phyloP scores from a whole-genome alignment of 805 yeast genomes.

The Kuraishia molischiana region DNA sequence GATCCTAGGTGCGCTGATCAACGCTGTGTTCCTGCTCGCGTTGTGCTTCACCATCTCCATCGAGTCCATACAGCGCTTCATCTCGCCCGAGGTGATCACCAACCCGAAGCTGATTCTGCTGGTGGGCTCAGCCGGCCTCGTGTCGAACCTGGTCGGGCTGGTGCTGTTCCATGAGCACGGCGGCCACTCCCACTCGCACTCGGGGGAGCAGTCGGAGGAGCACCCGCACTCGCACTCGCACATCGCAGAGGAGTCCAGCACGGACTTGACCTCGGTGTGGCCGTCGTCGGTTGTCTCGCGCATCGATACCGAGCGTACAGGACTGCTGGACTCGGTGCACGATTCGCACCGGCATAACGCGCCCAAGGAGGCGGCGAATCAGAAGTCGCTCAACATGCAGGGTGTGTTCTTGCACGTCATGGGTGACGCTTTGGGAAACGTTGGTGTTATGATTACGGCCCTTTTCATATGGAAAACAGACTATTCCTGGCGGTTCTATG shows the following conservation, averaged over 20 bases:
- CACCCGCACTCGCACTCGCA: conserved; percentile 8
- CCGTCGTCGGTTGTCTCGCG: conserved; percentile 10
- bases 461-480: conserved; percentile 90
- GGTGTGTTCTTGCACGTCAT: conserved; percentile 93
- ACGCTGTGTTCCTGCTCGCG: conserved; percentile 88
- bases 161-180: conserved; percentile 85
- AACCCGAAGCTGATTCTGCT: conserved; percentile 75
- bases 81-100: conserved; percentile 68
- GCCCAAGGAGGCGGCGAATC: conserved; percentile 8
- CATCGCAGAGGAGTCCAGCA: conserved; percentile 2
- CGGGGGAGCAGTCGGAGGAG: conserved; percentile 14
- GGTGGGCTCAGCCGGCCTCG: conserved; percentile 78
- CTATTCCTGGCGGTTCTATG: conserved; percentile 75
- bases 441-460: conserved; percentile 89
- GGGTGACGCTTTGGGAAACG: conserved; percentile 93
- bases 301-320: conserved; percentile 4
- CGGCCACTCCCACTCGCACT: conserved; percentile 41
- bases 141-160: conserved; percentile 77
- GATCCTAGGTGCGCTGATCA: conserved; percentile 87
- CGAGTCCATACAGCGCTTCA: conserved; percentile 86
- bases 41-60: conserved; percentile 85
- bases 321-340: conserved; percentile 6
- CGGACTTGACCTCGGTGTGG: conserved; percentile 9
- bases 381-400: conserved; percentile 85
- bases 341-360: conserved; percentile 14